Percentiles rank a stretch among this genome's conserved stretches.
phyloP scores from a whole-genome alignment of 75 land plant genomes.

The Pinus tabuliformis region DNA sequence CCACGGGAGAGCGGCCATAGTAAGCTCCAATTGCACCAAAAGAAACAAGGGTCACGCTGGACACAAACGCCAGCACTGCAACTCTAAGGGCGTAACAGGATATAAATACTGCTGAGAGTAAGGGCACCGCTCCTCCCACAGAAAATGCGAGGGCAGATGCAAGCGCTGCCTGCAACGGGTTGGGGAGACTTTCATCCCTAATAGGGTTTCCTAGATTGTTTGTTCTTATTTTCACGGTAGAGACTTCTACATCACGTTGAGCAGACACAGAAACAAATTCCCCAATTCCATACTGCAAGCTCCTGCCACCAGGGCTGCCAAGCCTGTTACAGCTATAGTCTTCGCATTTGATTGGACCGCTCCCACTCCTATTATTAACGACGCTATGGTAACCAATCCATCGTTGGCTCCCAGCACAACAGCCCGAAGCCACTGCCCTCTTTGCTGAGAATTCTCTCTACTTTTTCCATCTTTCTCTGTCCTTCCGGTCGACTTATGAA shows the following conservation, averaged over 20 bases:
- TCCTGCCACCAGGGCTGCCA: slow-evolving; percentile 47
- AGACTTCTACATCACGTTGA: slow-evolving; percentile 41
- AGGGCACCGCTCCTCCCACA: slow-evolving; percentile 45
- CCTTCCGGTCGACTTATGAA: neutral
- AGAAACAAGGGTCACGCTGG: slow-evolving; percentile 23
- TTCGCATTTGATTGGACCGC: slow-evolving; percentile 19
- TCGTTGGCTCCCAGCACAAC: slow-evolving; percentile 53
- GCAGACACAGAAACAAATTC: slow-evolving; percentile 53
- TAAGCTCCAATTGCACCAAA: slow-evolving; percentile 57
- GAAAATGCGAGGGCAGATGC: slow-evolving; percentile 57
- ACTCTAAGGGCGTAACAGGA: slow-evolving; percentile 7
- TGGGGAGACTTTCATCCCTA: slow-evolving; percentile 9
- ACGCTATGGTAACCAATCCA: slow-evolving; percentile 47
- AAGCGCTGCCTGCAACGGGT: slow-evolving; percentile 45
- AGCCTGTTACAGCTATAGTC: slow-evolving; percentile 29
- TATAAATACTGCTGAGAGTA: slow-evolving; percentile 26
- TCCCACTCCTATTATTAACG: slow-evolving; percentile 49
- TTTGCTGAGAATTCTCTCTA: slow-evolving; percentile 16
- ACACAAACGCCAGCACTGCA: slow-evolving; percentile 21
- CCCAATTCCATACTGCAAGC: slow-evolving; percentile 57
- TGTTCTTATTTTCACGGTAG: neutral
- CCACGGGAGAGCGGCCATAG: slow-evolving; percentile 36
- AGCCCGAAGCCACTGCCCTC: slow-evolving; percentile 51
- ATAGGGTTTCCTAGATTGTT: neutral
- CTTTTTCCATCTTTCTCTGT: neutral